These are phyloP conservation scores for Yamadazyma ubonensis DNA, from an alignment of 805 yeast genomes.

Conservation along the genomic window DNA sequence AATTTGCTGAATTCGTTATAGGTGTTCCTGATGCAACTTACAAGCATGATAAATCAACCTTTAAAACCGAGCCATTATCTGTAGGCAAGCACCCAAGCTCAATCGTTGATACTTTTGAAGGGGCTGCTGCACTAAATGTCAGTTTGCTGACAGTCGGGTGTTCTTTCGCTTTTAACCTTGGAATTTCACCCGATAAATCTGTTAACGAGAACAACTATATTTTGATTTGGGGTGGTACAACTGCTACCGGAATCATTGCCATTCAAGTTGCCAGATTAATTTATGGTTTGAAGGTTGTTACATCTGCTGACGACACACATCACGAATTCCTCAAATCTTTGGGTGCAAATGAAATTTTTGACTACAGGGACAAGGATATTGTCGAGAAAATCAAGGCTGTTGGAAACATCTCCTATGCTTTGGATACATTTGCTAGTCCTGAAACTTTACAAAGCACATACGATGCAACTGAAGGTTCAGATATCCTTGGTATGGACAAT, in stretches of 20 bases:
- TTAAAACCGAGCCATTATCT: no score
- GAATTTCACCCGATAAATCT: slow-evolving; percentile 12
- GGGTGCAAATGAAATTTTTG: slow-evolving; percentile 32
- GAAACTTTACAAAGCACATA: slow-evolving; percentile 18
- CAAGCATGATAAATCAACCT: no score
- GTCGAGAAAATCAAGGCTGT: slow-evolving; percentile 23
- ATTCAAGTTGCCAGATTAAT: slow-evolving; percentile 32
- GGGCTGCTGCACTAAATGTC: slow-evolving; percentile 18
- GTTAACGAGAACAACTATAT: slow-evolving; percentile 15
- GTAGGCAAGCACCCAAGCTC: slow-evolving; percentile 11
- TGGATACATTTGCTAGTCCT: slow-evolving; percentile 28
- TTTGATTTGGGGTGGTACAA: slow-evolving; percentile 40
- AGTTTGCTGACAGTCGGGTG: slow-evolving; percentile 19
- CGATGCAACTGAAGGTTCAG: slow-evolving; percentile 18
- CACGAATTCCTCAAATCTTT: slow-evolving; percentile 22
- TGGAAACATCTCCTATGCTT: slow-evolving; percentile 17
- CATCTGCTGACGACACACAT: slow-evolving; percentile 28
- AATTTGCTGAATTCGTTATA: slow-evolving; percentile 23
- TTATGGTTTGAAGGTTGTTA: slow-evolving; percentile 30
- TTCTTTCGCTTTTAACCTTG: slow-evolving; percentile 15
- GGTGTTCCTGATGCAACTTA: slow-evolving; percentile 19
- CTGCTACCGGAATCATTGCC: slow-evolving; percentile 31
- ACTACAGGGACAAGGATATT: slow-evolving; percentile 27
- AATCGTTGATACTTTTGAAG: slow-evolving; percentile 17
- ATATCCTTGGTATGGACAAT: slow-evolving; percentile 15